phyloP scores from a whole-genome alignment of 768 basidiomycete species.

The Lentinus tigrinus region DNA sequence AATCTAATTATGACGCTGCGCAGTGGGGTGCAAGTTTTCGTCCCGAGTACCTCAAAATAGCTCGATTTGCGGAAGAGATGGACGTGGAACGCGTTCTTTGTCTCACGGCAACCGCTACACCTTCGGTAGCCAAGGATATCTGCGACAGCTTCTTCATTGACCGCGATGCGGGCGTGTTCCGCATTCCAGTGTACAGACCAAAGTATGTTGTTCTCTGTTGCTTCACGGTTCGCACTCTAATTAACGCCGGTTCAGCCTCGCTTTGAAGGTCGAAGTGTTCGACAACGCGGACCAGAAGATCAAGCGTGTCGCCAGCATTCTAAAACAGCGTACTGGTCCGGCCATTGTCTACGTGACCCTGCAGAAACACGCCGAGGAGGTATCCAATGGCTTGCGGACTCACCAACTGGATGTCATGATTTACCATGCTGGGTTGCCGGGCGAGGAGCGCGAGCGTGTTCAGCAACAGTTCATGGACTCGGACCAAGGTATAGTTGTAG shows the following conservation, averaged over 20 bases:
- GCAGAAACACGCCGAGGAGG: constrained; percentile 41
- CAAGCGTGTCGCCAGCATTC: constrained; percentile 34
- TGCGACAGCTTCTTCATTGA: constrained; percentile 45
- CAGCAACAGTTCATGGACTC: constrained; percentile 41
- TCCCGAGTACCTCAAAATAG: constrained; percentile 40
- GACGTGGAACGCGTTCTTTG: constrained; percentile 45
- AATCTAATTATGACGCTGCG: background rate
- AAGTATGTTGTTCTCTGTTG: constrained; percentile 31
- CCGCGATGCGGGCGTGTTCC: constrained; percentile 38
- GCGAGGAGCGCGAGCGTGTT: constrained; percentile 35
- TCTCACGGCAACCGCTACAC: constrained; percentile 47
- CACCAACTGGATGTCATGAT: constrained; percentile 31
- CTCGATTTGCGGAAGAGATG: constrained; percentile 45
- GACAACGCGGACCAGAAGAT: constrained; percentile 35
- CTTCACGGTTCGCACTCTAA: background rate
- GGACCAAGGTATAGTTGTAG: constrained; percentile 37
- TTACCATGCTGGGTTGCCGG: constrained; percentile 44
- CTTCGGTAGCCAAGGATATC: constrained; percentile 41
- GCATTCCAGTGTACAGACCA: constrained; percentile 42
- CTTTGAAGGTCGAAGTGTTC: constrained; percentile 35
- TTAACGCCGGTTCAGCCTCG: constrained; percentile 26
- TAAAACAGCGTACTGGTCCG: constrained; percentile 38
- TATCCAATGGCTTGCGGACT: constrained; percentile 29
- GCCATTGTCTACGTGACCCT: constrained; percentile 47
- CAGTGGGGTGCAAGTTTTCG: constrained; percentile 47